phyloP scores from a whole-genome alignment of 139 green algal species.

The Haematococcus sp. region DNA sequence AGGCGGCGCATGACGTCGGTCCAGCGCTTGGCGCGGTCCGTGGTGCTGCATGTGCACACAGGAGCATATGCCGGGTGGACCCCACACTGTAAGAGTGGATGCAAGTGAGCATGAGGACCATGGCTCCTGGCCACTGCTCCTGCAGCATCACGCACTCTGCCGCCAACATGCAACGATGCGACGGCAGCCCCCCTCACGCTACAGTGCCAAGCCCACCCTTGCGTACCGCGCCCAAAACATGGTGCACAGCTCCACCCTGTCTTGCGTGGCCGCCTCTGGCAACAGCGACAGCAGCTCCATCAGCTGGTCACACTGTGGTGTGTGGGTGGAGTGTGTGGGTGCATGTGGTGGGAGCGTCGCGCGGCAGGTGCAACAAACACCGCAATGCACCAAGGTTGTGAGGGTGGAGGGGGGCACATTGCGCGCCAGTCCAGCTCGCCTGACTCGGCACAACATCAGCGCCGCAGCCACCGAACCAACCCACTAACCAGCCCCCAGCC shows the following conservation, averaged over 20 bases:
- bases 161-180: too few relatives aligned
- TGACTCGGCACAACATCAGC: too few relatives aligned
- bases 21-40: constrained; percentile 16
- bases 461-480: too few relatives aligned
- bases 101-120: not conserved
- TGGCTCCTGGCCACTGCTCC: constrained; percentile 17
- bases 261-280: not conserved
- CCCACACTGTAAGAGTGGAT: not conserved
- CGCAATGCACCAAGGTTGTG: too few relatives aligned
- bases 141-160: too few relatives aligned
- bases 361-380: too few relatives aligned
- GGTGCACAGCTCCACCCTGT: constrained; percentile 41
- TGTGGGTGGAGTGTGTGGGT: too few relatives aligned
- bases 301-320: constrained; percentile 45
- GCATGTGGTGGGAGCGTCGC: too few relatives aligned
- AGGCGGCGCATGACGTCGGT: constrained; percentile 47
- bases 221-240: constrained; percentile 43
- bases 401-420: too few relatives aligned
- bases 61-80: not conserved
- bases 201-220: too few relatives aligned
- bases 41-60: not conserved
- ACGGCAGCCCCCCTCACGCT: too few relatives aligned
- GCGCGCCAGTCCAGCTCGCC: too few relatives aligned
- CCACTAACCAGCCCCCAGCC: not conserved
- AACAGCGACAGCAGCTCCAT: constrained; percentile 49